Evolutionary conservation across 192 early-diverging fungal genomes (phyloP), one percentile per base, ranked within the genome.

Genomic region (Umbelopsis vinacea): DNA sequence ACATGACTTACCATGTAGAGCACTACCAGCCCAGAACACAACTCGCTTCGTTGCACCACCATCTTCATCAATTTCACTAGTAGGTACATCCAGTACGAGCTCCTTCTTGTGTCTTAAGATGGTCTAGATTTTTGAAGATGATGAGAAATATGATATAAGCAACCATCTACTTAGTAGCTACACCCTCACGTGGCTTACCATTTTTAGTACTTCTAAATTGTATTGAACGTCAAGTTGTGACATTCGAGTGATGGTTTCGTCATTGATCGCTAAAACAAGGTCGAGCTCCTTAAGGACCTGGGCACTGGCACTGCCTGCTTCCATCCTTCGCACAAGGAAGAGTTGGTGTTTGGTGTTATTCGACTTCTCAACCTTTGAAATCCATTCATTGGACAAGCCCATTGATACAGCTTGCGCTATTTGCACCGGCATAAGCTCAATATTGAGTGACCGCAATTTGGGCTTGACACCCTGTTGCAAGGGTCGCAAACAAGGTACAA

Each of bases 21-120:
- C 83, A 11, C 90, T 93, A 21, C 95, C 95, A 4, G 93, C 92
- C 95, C 95, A 97, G 66, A 89, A 83, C 37, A 96, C 89, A 10
- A 95, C 80, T 69, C 90, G 89, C 22, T 81, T 85, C 6, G 88
- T 92, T 37, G 57, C 57, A 37, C 57, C 57, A 46, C 85, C 88
- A 70, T 83, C 79, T 33, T 86, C 84, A 55, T 82, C 84, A 38
- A 84, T 72, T 11, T 82, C 82, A 38, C 83, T 87, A 0, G 92
- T 94, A n/a, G 88, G 87, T 3, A 96, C 91, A 21, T 81, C 75
- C n/a, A 97, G 66, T 0, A 76, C 82, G 72, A 93, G 74, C 73
- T 94, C 94, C 22, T 83, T 69, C 78, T 93, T 93, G 69, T 91
- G 84, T 53, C 96, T 81, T 68, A 97, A 57, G 7, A 91, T 83